Conservation (phyloP, 2,329 filamentous ascomycete species). For the Fusarium falciforme region DNA sequence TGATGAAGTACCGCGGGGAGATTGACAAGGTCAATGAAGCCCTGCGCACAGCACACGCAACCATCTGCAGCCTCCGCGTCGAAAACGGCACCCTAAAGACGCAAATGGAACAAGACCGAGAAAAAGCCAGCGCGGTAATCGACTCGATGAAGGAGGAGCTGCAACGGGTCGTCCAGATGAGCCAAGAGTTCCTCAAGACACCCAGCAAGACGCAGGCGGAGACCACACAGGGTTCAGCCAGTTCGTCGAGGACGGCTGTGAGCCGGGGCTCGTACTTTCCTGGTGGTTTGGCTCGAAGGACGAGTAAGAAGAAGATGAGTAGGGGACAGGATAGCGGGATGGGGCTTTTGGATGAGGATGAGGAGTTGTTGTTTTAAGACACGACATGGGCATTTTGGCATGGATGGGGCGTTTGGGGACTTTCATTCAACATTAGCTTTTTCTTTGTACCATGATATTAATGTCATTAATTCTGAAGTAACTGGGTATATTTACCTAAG, state of each 20-base stretch:
- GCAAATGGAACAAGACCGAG: constrained; percentile 52
- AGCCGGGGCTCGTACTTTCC: constrained; percentile 39
- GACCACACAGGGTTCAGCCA: background rate
- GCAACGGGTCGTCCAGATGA: constrained; percentile 59
- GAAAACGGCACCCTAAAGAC: constrained; percentile 57
- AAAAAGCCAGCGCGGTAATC: constrained; percentile 57
- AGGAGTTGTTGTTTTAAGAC: constrained; percentile 48
- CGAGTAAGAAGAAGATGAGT: constrained; percentile 52
- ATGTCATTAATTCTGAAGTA: background rate
- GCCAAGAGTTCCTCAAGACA: constrained; percentile 56
- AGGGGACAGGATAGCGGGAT: constrained; percentile 66
- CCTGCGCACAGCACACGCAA: constrained; percentile 60
- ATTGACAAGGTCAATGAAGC: constrained; percentile 59
- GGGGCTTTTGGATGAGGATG: constrained; percentile 66
- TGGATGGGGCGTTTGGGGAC: constrained; percentile 19
- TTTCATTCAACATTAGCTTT: constrained; percentile 21
- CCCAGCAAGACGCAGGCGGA: constrained; percentile 37
- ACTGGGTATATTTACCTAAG: background rate
- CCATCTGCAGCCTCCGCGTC: constrained; percentile 57
- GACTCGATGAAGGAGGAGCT: constrained; percentile 65
- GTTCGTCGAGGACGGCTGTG: constrained; percentile 19
- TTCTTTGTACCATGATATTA: constrained; percentile 38
- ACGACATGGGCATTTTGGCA: background rate
- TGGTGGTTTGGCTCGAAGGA: constrained; percentile 45
- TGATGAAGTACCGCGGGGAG: constrained; percentile 61